These are phyloP conservation scores for Brassica rapa DNA, from an alignment of 345 rosid species.

Conservation along the genomic window DNA sequence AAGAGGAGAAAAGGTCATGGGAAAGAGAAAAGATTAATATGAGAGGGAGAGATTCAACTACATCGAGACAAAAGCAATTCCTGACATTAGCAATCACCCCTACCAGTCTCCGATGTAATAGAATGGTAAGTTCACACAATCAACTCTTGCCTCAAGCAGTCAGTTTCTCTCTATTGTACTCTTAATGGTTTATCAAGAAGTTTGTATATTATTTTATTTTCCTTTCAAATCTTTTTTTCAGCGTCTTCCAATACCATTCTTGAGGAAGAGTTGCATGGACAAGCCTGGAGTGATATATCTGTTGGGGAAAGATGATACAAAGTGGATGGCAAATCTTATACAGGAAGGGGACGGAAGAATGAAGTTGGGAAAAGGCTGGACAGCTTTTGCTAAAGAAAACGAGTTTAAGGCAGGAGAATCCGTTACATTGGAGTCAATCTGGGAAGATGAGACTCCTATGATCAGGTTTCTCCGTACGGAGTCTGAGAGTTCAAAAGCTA, in stretches of 20 bases:
- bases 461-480: neutral
- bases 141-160: neutral
- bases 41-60: neutral
- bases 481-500: neutral
- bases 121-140: neutral
- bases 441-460: constrained; percentile 6
- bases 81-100: constrained; percentile 13
- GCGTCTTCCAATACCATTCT: constrained; percentile 21
- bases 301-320: constrained; percentile 25
- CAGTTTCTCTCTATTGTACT: neutral
- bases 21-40: neutral
- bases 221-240: neutral
- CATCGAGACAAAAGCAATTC: constrained; percentile 6
- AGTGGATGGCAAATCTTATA: constrained; percentile 1
- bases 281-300: constrained; percentile 27
- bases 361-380: constrained; percentile 21
- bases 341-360: neutral
- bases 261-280: neutral
- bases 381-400: constrained; percentile 11
- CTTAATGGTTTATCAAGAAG: neutral
- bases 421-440: neutral
- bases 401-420: constrained; percentile 14
- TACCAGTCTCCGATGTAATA: constrained; percentile 7
- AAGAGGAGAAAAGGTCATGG: neutral
- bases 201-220: neutral